These are phyloP conservation scores for Clonostachys chloroleuca DNA, from an alignment of 2,329 filamentous ascomycete species.

Conservation along the genomic window DNA sequence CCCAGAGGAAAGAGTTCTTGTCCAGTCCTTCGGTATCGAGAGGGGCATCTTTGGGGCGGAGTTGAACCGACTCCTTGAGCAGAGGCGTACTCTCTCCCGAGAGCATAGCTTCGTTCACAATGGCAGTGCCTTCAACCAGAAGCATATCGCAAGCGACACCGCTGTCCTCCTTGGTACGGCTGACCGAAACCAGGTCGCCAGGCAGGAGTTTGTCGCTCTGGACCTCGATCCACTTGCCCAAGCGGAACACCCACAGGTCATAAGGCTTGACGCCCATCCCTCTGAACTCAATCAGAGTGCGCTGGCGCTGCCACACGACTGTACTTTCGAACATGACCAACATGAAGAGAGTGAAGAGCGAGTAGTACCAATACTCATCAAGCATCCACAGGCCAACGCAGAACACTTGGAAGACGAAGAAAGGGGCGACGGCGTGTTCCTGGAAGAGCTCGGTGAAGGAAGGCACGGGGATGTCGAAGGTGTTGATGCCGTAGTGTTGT, in stretches of 20 bases:
- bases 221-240: constrained; percentile 83
- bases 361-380: constrained; percentile 99
- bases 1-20: constrained; percentile 95
- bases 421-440: constrained; percentile 96
- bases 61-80: constrained; percentile 90
- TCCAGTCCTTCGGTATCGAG: constrained; percentile 90
- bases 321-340: constrained; percentile 96
- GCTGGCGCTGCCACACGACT: constrained; percentile 97
- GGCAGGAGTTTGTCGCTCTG: constrained; percentile 89
- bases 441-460: constrained; percentile 95
- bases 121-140: constrained; percentile 87
- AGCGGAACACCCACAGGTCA: constrained; percentile 84
- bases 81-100: constrained; percentile 97
- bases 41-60: constrained; percentile 74
- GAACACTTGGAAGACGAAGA: constrained; percentile 99
- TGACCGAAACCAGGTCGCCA: constrained; percentile 88
- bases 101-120: constrained; percentile 99
- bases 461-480: constrained; percentile 96
- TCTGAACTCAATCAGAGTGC: constrained; percentile 92
- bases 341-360: constrained; percentile 98
- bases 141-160: constrained; percentile 98
- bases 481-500: constrained; percentile 93
- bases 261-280: constrained; percentile 99
- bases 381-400: constrained; percentile 98
- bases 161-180: constrained; percentile 92